Percentiles rank a stretch among this genome's conserved stretches.
phyloP scores from a whole-genome alignment of 352 stramenopile genomes.

The Blastocystis sp. region DNA sequence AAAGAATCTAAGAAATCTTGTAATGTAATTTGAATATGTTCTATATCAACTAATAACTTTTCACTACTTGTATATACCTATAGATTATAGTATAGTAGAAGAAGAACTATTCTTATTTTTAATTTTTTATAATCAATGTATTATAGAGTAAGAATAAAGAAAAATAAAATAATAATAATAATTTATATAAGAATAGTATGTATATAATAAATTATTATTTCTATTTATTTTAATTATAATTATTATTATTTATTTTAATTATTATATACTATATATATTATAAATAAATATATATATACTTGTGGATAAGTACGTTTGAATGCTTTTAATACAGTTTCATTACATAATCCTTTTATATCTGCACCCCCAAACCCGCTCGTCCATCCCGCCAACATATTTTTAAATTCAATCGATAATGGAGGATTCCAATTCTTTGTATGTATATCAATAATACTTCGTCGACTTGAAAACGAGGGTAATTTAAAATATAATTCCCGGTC shows the following conservation, averaged over 20 bases:
- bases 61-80: too few relatives aligned
- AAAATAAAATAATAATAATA: too few relatives aligned
- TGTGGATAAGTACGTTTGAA: conserved; percentile 60
- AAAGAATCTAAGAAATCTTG: conserved; percentile 61
- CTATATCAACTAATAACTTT: too few relatives aligned
- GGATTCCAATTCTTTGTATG: conserved; percentile 66
- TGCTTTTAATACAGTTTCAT: conserved; percentile 64
- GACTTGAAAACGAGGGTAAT: conserved; percentile 57
- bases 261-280: too few relatives aligned
- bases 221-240: too few relatives aligned
- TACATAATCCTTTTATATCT: conserved; percentile 67
- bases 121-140: too few relatives aligned
- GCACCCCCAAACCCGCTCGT: conserved; percentile 68
- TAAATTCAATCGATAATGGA: conserved; percentile 47
- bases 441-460: conserved; percentile 62
- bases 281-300: conserved; percentile 60
- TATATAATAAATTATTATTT: too few relatives aligned
- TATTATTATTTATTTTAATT: too few relatives aligned
- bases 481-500: conserved; percentile 69
- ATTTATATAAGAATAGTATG: too few relatives aligned
- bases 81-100: too few relatives aligned
- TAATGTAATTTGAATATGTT: conserved; percentile 53
- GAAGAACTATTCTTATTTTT: too few relatives aligned
- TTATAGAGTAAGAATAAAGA: too few relatives aligned
- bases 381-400: conserved; percentile 56